A percentile compares a stretch with the other conserved stretches of the same genome.
Conservation (phyloP, 208 protist genomes). For the Novymonas esmeraldas region DNA sequence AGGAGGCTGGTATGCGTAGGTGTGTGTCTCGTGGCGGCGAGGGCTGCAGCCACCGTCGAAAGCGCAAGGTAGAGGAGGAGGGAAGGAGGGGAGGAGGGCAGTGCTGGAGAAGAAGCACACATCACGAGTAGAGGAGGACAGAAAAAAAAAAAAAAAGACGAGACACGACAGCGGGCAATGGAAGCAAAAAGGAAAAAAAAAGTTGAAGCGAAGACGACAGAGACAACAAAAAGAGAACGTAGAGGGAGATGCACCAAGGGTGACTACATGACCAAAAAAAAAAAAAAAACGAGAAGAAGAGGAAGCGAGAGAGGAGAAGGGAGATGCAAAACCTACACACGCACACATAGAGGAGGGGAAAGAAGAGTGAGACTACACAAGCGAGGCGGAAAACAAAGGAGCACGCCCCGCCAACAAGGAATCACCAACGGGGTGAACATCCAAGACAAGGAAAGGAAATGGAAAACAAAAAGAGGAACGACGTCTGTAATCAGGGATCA, state of each 20-base stretch:
- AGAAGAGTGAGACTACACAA: neutral
- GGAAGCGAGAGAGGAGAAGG: neutral
- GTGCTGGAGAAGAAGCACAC: neutral
- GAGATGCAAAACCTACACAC: too few relatives aligned
- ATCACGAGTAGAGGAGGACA: neutral
- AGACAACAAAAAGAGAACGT: neutral
- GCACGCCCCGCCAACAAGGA: neutral
- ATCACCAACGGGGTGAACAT: too few relatives aligned
- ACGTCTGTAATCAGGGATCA: too few relatives aligned
- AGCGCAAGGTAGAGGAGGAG: neutral
- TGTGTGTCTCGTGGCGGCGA: conserved; percentile 1
- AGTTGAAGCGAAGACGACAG: neutral
- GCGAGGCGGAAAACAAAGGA: neutral
- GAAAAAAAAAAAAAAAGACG: neutral
- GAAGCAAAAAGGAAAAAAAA: neutral
- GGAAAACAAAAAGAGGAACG: too few relatives aligned
- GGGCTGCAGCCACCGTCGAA: neutral
- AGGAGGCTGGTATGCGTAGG: neutral
- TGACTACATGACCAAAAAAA: neutral
- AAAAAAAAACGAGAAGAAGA: neutral
- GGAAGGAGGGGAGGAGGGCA: neutral
- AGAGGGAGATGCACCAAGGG: too few relatives aligned
- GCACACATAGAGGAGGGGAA: too few relatives aligned
- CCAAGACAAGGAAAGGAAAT: too few relatives aligned
- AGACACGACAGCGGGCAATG: too few relatives aligned